Evolutionary conservation across 495 filamentous ascomycete genomes (phyloP).

Genomic region (Podospora sp.): DNA sequence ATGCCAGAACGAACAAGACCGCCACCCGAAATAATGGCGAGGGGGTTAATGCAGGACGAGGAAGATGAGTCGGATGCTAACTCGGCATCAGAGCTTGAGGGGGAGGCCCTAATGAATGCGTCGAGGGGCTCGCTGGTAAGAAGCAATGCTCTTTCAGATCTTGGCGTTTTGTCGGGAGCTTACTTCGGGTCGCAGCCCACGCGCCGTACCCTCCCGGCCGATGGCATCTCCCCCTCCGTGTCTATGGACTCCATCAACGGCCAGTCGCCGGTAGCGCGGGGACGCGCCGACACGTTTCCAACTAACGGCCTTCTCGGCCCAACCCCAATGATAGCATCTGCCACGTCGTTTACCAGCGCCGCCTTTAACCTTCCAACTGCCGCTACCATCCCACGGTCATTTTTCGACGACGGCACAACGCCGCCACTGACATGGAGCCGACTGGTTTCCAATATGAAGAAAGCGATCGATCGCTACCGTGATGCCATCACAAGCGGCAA

Average conservation of each 20-base stretch:
- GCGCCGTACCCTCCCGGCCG: constrained; percentile 65
- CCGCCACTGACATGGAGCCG: constrained; percentile 82
- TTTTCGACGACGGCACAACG: constrained; percentile 79
- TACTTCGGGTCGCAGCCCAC: constrained; percentile 44
- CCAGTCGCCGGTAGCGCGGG: constrained; percentile 51
- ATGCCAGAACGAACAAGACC: constrained; percentile 89
- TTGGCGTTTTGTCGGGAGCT: constrained; percentile 21
- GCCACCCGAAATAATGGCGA: constrained; percentile 88
- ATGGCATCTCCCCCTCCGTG: constrained; percentile 82
- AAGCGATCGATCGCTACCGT: constrained; percentile 82
- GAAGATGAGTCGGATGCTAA: constrained; percentile 75
- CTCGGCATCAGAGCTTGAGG: constrained; percentile 86
- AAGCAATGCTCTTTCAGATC: neutral
- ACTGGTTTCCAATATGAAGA: constrained; percentile 86
- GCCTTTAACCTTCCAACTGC: constrained; percentile 56
- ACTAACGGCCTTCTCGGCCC: constrained; percentile 48
- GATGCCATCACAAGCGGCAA: constrained; percentile 78
- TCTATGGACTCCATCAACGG: constrained; percentile 87
- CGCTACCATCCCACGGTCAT: constrained; percentile 71
- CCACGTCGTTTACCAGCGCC: constrained; percentile 68
- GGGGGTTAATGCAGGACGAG: constrained; percentile 80
- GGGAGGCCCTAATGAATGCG: constrained; percentile 53
- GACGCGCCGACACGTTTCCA: constrained; percentile 50
- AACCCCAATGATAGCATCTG: constrained; percentile 60
- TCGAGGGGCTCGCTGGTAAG: constrained; percentile 56